Base-by-base conservation (phyloP, 1,284 basidiomycete genomes). In the Boletellus sp. region DNA sequence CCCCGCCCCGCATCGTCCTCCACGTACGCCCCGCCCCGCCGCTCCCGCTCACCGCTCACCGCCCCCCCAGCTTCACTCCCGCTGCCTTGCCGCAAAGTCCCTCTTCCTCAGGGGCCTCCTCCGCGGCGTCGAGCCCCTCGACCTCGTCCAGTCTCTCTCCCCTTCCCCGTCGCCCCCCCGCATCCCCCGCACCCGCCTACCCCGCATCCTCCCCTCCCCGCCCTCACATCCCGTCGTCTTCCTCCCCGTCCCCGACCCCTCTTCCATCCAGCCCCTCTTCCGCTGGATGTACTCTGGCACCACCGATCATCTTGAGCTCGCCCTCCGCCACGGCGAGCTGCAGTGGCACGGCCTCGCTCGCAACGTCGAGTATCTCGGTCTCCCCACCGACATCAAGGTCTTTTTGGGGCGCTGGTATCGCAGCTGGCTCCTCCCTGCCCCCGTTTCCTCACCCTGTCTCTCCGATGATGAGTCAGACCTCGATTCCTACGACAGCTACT, bases 221-320 rank as follows among this genome's bases (percentile, higher is more conserved):
- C 68, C 79, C 2, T 71, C 75, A 17, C 82, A 84, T 52, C 85
- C 87, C 3, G 73, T 77, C 53, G 66, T 90, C 45, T 80, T 78
- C 58, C 78, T 90, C 21, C 87, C 87, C n/a, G 73, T 90, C 8
- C 87, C 87, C 13, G 85, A 90, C 59, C 80, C 84, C 0, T 67
- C 74, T 0, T 88, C 85, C 9, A 78, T 90, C 63, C 80, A 80
- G 34, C 71, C 82, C 20, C 74, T 90, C 55, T 68, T 87, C 51
- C 81, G 86, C 58, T 90, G 84, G 79, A 82, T 89, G 73, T 88
- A 90, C 67, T 86, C 84, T 61, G 86, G 84, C 25, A 69, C 74
- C 41, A 79, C 78, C 14, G 64, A 69, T 34, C 72, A 72, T 48
- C 83, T 90, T 54, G 75, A 80, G 55, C 70, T 78, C 29, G 79